phyloP scores from a whole-genome alignment of 371 early-diverging fungal species.

The Zancudomyces culisetae region DNA sequence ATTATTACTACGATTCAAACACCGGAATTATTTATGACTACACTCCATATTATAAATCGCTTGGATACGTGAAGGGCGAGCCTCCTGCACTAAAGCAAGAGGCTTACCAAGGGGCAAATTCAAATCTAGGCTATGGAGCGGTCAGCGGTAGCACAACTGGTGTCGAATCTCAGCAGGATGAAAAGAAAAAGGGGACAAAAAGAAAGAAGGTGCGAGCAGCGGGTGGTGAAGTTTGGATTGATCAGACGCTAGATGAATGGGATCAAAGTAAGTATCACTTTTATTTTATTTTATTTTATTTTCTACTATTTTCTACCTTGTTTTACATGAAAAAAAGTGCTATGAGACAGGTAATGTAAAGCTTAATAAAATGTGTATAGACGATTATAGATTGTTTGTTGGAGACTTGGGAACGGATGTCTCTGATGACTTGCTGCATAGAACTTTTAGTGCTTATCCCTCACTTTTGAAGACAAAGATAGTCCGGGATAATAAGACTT shows the following conservation, averaged over 20 bases:
- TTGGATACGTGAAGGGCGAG: background rate
- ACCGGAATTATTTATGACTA: constrained; percentile 9
- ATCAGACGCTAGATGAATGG: constrained; percentile 75
- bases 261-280: constrained; percentile 53
- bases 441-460: constrained; percentile 49
- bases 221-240: constrained; percentile 91
- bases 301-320: constrained; percentile 40
- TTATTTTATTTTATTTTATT: constrained; percentile 34
- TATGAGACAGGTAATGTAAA: no score
- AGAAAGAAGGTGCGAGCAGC: constrained; percentile 53
- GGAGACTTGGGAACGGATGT: constrained; percentile 63
- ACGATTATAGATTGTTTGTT: constrained; percentile 69
- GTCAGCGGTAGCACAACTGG: background rate
- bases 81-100: background rate
- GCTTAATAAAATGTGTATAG: constrained; percentile 1
- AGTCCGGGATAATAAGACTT: constrained; percentile 50
- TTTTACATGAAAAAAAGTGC: constrained; percentile 28
- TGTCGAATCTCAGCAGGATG: background rate
- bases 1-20: constrained; percentile 17
- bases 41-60: constrained; percentile 9
- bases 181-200: constrained; percentile 23
- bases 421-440: constrained; percentile 37
- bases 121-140: background rate
- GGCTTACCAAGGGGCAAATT: background rate
- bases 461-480: constrained; percentile 55